Conservation (phyloP, 2,329 filamentous ascomycete species). For the Xylariales sp. region DNA sequence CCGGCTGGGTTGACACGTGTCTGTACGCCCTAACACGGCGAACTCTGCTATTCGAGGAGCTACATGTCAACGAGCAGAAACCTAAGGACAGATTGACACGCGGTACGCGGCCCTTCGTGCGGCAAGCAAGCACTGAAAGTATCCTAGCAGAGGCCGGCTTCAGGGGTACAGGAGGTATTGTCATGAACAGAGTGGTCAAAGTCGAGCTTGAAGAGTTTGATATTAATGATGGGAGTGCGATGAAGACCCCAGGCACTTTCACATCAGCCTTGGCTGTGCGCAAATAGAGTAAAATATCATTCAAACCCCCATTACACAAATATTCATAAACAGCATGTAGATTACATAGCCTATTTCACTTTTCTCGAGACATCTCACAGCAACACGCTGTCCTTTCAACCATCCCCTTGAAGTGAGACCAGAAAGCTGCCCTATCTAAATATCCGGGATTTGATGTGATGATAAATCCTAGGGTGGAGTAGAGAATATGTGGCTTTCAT, state of each 20-base stretch:
- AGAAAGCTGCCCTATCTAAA: no score
- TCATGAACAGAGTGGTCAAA: conserved; percentile 19
- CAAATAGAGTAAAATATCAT: not conserved
- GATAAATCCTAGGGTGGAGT: no score
- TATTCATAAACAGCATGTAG: no score
- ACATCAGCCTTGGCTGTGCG: conserved; percentile 1
- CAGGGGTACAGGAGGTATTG: conserved; percentile 13
- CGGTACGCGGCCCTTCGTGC: conserved; percentile 8
- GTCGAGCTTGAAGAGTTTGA: conserved; percentile 19
- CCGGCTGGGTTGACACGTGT: conserved; percentile 36
- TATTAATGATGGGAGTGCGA: not conserved
- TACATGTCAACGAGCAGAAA: conserved; percentile 10
- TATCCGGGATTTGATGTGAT: no score
- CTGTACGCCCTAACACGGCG: conserved; percentile 36
- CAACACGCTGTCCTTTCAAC: no score
- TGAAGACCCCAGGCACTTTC: not conserved
- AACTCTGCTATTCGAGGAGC: conserved; percentile 24
- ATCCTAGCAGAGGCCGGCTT: conserved; percentile 14
- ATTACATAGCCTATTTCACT: no score
- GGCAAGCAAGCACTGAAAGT: conserved; percentile 17
- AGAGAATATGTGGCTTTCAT: no score
- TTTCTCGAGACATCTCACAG: no score
- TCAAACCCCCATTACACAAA: no score
- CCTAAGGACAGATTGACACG: not conserved
- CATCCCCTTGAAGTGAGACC: no score